Evolutionary conservation across 441 rosid species (phyloP), one percentile per base, ranked within the genome.

Genomic region (Breynia disticha): DNA sequence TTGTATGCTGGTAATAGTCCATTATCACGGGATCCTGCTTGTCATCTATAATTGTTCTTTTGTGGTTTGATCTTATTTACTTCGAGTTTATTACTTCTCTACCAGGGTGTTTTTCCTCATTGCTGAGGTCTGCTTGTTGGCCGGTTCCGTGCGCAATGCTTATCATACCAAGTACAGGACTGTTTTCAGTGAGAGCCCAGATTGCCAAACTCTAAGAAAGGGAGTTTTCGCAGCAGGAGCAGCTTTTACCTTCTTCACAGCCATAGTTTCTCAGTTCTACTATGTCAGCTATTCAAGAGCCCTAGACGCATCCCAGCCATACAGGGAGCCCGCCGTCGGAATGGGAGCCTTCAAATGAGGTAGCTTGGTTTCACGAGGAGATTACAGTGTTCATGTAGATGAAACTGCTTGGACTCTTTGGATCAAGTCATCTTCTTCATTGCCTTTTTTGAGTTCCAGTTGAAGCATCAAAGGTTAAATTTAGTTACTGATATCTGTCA

Each of bases 201-300:
- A 83, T 38, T 89, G 97, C 59, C 59, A 71, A 50, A 67, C 71
- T 10, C 7, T 89, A 60, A 84, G 95, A 62, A 89, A 83, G 66
- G 95, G 97, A 2, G 78, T 86, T 38, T 86, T 86, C 61, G 95
- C 80, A 0, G 86, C 95, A n/a, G 97, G 90, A 62, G 95, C 97
- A 32, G 88, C 95, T 9, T 86, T 89, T 35, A 28, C 81, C 2
- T 59, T 89, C 20, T 70, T 86, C 19, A 89, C 90, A 0, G 84
- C 85, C 74, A 79, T 83, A 8, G 75, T 80, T 50, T 86, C 95
- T 0, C 78, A 80, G 63, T 71, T 86, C 55, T 89, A 80, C 72
- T 83, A 86, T 47, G 68, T 86, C 8, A 64, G 77, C 67, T 72
- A 81, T 54, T 82, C 90, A 48, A 76, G 70, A 44, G 87, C 93